Percentiles rank a stretch among this genome's conserved stretches.
These are phyloP conservation scores for Leptomonas pyrrhocoris DNA, from an alignment of 208 protist genomes.

Conservation along the genomic window DNA sequence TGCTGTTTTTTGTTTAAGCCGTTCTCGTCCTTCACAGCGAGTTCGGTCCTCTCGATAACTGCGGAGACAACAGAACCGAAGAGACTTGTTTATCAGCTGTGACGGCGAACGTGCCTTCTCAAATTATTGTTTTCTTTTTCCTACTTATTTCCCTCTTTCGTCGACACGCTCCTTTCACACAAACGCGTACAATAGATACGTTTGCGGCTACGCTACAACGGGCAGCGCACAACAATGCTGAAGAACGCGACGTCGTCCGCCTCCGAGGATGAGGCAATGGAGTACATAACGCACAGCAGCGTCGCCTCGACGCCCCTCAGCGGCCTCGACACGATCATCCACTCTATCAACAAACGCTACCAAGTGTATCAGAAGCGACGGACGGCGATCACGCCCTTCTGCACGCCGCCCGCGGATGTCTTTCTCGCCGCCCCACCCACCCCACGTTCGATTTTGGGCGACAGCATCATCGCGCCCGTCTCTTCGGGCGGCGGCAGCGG, in stretches of 20 bases:
- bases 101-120: no score
- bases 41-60: no score
- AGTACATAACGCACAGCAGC: slow-evolving; percentile 17
- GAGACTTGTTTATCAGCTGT: no score
- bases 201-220: not conserved
- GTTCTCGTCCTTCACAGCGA: no score
- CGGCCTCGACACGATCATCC: slow-evolving; percentile 30
- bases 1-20: no score
- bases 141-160: no score
- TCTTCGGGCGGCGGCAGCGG: slow-evolving; percentile 5
- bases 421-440: slow-evolving; percentile 10
- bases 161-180: no score
- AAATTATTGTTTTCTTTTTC: no score
- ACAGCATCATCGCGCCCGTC: slow-evolving; percentile 16
- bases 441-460: slow-evolving; percentile 26
- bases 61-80: no score
- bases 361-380: slow-evolving; percentile 33
- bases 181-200: no score
- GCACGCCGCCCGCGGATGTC: slow-evolving; percentile 11
- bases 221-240: not conserved
- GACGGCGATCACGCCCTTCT: slow-evolving; percentile 27
- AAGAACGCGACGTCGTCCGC: slow-evolving; percentile 14
- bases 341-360: slow-evolving; percentile 37
- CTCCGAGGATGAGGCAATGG: slow-evolving; percentile 22
- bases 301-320: slow-evolving; percentile 11